A percentile compares a stretch with the other conserved stretches of the same genome.
Conservation (phyloP, 2,329 filamentous ascomycete species). For the Penicillium sp. region DNA sequence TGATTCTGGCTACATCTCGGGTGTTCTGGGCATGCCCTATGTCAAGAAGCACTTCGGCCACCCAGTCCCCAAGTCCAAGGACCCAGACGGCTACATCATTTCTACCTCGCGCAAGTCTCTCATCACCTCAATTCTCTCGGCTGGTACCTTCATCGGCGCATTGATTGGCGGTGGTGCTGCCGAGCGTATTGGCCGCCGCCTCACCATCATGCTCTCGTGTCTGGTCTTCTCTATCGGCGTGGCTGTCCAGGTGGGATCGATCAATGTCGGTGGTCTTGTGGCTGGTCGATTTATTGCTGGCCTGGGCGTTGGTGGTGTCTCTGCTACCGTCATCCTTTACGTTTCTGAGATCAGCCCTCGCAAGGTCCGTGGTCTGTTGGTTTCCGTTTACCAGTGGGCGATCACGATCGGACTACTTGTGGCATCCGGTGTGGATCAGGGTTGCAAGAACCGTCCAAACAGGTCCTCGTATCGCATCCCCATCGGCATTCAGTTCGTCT, state of each 20-base stretch:
- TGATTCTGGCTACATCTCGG: conserved; percentile 61
- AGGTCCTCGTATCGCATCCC: conserved; percentile 72
- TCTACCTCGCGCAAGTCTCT: conserved; percentile 59
- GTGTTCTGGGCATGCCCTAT: conserved; percentile 55
- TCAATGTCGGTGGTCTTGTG: conserved; percentile 64
- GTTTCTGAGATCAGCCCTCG: conserved; percentile 79
- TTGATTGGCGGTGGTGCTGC: conserved; percentile 76
- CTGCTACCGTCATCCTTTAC: conserved; percentile 79
- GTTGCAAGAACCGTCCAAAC: conserved; percentile 63
- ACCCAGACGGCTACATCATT: conserved; percentile 45
- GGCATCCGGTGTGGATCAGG: conserved; percentile 75
- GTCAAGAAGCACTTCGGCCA: conserved; percentile 49
- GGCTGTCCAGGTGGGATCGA: conserved; percentile 65
- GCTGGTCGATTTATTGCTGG: conserved; percentile 75
- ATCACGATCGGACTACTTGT: conserved; percentile 78
- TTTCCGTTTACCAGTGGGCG: conserved; percentile 81
- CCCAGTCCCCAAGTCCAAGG: conserved; percentile 34
- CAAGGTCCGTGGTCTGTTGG: conserved; percentile 76
- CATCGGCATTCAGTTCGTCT: conserved; percentile 78
- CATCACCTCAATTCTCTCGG: conserved; percentile 77
- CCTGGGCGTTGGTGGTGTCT: conserved; percentile 78
- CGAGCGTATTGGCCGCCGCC: conserved; percentile 68
- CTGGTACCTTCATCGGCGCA: conserved; percentile 77
- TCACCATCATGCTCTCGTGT: conserved; percentile 72
- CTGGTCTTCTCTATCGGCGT: conserved; percentile 71